Conservation (phyloP, 1,284 basidiomycete species). For the Trametes polyzona region DNA sequence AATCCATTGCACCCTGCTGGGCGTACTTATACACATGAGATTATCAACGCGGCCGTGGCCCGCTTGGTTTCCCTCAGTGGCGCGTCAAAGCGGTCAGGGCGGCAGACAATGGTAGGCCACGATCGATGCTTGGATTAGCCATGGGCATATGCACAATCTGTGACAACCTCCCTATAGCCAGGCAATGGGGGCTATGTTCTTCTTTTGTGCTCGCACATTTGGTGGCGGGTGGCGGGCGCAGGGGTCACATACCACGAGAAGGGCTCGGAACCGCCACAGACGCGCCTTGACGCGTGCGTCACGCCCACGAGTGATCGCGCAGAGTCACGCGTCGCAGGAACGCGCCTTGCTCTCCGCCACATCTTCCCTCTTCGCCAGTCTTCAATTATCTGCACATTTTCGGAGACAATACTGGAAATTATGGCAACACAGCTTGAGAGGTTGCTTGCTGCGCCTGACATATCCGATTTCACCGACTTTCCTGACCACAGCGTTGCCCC, state of each 20-base stretch:
- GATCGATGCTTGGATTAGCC: neutral
- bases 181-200: neutral
- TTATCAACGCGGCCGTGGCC: conserved; percentile 6
- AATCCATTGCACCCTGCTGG: neutral
- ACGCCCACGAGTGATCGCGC: neutral
- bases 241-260: too few relatives aligned
- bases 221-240: too few relatives aligned
- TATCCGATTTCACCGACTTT: conserved; percentile 74
- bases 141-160: neutral
- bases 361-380: neutral
- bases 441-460: conserved; percentile 33
- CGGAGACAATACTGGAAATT: neutral
- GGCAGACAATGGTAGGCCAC: neutral
- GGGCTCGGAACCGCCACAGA: too few relatives aligned
- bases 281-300: neutral
- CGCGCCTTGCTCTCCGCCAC: neutral
- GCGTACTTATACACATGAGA: neutral
- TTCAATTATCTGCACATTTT: neutral
- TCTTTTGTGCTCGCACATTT: too few relatives aligned
- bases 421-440: conserved; percentile 2
- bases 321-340: neutral
- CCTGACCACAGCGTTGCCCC: conserved; percentile 44
- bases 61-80: neutral
- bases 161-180: too few relatives aligned
- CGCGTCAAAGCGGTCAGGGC: neutral